phyloP scores from a whole-genome alignment of 345 rosid genomes.

The Gossypium rotundifolium region DNA sequence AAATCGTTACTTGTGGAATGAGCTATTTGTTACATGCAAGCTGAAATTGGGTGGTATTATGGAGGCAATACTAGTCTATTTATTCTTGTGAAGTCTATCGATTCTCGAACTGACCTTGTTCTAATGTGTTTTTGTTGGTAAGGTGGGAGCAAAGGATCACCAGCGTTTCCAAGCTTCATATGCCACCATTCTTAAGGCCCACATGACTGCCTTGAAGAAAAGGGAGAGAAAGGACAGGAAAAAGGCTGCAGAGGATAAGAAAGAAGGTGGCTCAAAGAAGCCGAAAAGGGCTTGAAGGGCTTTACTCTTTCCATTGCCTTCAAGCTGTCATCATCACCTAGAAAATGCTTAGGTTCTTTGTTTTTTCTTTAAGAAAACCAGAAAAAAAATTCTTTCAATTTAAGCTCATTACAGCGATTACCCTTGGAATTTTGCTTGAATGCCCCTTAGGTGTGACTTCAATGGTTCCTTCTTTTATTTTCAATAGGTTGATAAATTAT shows the following conservation, averaged over 20 bases:
- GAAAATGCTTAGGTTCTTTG: neutral
- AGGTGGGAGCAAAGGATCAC: slow-evolving; percentile 92
- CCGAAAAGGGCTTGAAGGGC: slow-evolving; percentile 28
- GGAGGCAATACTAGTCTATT: neutral
- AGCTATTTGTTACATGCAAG: neutral
- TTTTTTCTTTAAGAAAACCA: neutral
- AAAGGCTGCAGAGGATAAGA: slow-evolving; percentile 59
- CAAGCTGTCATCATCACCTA: neutral
- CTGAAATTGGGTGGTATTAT: neutral
- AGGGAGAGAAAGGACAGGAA: slow-evolving; percentile 91
- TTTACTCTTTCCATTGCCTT: neutral
- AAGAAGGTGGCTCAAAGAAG: slow-evolving; percentile 28
- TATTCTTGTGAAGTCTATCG: neutral
- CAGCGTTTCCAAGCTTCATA: slow-evolving; percentile 93
- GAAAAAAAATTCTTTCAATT: neutral
- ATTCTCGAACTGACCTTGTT: neutral
- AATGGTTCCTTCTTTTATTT: neutral
- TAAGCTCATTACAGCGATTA: slow-evolving; percentile 9
- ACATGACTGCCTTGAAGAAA: slow-evolving; percentile 82
- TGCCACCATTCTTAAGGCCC: slow-evolving; percentile 87
- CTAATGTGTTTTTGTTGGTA: slow-evolving; percentile 11
- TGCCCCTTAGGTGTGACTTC: neutral
- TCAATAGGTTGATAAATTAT: neutral
- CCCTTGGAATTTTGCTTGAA: neutral
- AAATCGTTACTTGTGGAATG: neutral